Evolutionary conservation across 2,329 filamentous ascomycete species (phyloP).

Genomic region (Claviceps africana): DNA sequence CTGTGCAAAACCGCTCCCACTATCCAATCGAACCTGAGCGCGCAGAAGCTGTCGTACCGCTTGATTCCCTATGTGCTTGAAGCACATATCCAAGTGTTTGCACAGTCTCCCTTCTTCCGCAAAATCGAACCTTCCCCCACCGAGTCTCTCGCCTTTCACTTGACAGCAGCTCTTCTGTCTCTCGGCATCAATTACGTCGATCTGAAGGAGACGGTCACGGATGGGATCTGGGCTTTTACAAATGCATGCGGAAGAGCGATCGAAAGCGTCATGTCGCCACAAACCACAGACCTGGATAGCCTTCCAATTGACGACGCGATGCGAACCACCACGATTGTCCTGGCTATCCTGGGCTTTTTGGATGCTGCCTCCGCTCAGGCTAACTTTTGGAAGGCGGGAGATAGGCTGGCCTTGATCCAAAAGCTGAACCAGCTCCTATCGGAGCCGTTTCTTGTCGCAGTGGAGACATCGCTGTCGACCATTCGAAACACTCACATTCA

Average conservation of each 20-base stretch:
- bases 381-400: conserved; percentile 65
- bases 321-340: conserved; percentile 58
- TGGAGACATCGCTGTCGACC: conserved; percentile 82
- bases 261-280: conserved; percentile 37
- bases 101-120: conserved; percentile 67
- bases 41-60: conserved; percentile 64
- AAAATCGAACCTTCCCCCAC: conserved; percentile 77
- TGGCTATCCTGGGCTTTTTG: conserved; percentile 83
- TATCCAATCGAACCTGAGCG: conserved; percentile 56
- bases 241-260: conserved; percentile 53
- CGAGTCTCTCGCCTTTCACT: conserved; percentile 65
- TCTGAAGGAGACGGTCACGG: conserved; percentile 51
- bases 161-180: conserved; percentile 69
- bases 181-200: conserved; percentile 60
- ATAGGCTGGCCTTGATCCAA: conserved; percentile 60
- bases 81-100: conserved; percentile 64
- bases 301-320: conserved; percentile 52
- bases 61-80: conserved; percentile 76
- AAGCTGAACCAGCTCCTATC: conserved; percentile 61
- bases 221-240: conserved; percentile 59
- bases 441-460: conserved; percentile 68
- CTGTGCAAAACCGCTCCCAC: conserved; percentile 79
- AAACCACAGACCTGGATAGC: conserved; percentile 39
- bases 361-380: conserved; percentile 66
- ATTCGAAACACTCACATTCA: conserved; percentile 64